Conservation (phyloP, 257 asterid species). For the Salvia splendens region DNA sequence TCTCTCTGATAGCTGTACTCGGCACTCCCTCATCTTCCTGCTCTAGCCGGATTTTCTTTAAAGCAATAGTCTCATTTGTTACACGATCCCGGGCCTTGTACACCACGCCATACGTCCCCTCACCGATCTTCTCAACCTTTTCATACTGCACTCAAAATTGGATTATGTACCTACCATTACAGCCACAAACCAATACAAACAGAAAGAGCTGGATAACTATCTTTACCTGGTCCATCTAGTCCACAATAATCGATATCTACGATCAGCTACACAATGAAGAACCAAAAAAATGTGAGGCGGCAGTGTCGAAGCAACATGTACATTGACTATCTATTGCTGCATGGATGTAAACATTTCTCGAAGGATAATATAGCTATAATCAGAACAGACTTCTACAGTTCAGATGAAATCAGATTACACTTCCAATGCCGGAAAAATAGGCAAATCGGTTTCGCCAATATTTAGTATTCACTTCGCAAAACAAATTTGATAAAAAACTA, state of each 20-base stretch:
- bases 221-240: slow-evolving; percentile 78
- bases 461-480: slow-evolving; percentile 20
- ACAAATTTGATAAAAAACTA: slow-evolving; percentile 8
- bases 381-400: slow-evolving; percentile 16
- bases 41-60: slow-evolving; percentile 95
- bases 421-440: not conserved
- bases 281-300: slow-evolving; percentile 13
- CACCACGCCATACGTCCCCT: slow-evolving; percentile 97
- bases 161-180: slow-evolving; percentile 27
- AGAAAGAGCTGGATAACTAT: slow-evolving; percentile 6
- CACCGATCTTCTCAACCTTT: slow-evolving; percentile 97
- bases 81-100: slow-evolving; percentile 89
- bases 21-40: slow-evolving; percentile 99
- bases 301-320: not conserved
- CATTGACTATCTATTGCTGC: not conserved
- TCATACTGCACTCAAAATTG: slow-evolving; percentile 59
- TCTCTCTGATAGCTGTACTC: slow-evolving; percentile 95
- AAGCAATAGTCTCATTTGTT: slow-evolving; percentile 90
- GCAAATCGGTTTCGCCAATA: not conserved
- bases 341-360: not conserved
- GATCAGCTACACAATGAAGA: slow-evolving; percentile 14
- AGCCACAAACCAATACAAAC: not conserved
- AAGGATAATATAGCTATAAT: not conserved
- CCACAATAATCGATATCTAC: slow-evolving; percentile 31
- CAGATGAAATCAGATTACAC: slow-evolving; percentile 17